Conservation (phyloP, 345 rosid species). For the Geranium rotundifolium region DNA sequence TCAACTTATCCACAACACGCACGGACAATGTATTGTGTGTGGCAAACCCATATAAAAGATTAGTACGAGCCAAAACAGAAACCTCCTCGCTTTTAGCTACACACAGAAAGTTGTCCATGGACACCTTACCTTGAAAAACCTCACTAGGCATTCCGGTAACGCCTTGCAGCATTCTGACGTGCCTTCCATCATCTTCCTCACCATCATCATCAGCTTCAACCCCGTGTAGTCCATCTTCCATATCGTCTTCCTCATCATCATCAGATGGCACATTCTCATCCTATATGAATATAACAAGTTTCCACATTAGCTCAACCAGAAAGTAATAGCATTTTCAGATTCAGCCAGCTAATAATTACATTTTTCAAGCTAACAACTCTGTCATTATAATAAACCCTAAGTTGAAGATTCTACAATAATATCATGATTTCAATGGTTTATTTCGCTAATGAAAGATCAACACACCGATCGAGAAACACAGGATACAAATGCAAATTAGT, state of each 20-base stretch:
- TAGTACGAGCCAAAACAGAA: background rate
- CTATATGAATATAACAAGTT: constrained; percentile 20
- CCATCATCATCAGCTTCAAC: constrained; percentile 18
- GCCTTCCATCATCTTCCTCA: constrained; percentile 49
- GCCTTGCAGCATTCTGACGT: constrained; percentile 64
- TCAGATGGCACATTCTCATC: constrained; percentile 69
- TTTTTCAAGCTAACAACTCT: too few relatives aligned
- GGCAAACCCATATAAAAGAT: background rate
- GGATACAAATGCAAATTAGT: background rate
- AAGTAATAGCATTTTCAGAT: background rate
- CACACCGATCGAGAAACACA: background rate
- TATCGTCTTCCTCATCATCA: constrained; percentile 17
- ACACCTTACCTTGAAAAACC: constrained; percentile 54
- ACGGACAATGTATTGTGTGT: too few relatives aligned
- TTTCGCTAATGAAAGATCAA: background rate
- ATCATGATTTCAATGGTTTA: background rate
- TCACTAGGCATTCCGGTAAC: constrained; percentile 78
- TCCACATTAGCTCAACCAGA: background rate
- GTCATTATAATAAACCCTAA: too few relatives aligned
- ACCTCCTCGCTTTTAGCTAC: background rate
- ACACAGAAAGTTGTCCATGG: background rate
- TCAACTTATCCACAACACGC: too few relatives aligned
- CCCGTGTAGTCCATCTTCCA: background rate
- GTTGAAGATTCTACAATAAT: too few relatives aligned
- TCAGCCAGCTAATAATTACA: background rate